Base-by-base conservation (phyloP, 148 eudicot genomes). In the Vaccinium myrtillus region DNA sequence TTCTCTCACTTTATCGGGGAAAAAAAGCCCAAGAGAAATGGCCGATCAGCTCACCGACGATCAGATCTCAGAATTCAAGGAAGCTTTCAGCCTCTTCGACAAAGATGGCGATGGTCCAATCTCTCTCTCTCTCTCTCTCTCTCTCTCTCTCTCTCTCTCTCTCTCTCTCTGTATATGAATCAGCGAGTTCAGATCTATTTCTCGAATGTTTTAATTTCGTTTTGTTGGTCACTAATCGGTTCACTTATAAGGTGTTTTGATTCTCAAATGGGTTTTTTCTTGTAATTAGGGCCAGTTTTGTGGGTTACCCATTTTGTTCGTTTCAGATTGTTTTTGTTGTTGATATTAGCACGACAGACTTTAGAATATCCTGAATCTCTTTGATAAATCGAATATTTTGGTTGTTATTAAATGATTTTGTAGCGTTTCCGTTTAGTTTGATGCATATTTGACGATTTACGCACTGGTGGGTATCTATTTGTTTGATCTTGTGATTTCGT, bases 41-140 rank as follows among this genome's bases (percentile, higher is more conserved):
- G 81, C 81, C 81, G 81, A 78, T 78, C 81, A 78, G 81, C 81
- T 78, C 63, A 78, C 81, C 46, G 81, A 78, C 81, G 81, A 78
- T 78, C 81, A 78, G 81, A 78, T 78, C 81, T 78, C 81, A 43
- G 81, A 76, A 8, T 76, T 76, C 79, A 76, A 76, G 79, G 79
- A 76, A 19, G 79, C 79, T 51, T 76, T 76, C 79, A 76, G 79
- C 79, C 79, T 76, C 8, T 76, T 76, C 56, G 79, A 76, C 79
- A 76, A 76, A 25, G 81, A 78, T 36, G 81, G 81, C 61, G 81
- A 78, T 27, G 63, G 81, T 78, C 46, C 5, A 32, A 13, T 54
- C 32, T 54, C 56, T 54, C 80, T 49, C 49, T 15, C 21, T 19
- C 32, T 13, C 9, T 16, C 8, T 9, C 18, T 15, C 30, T 53